Base-by-base conservation (phyloP, 768 basidiomycete species). In the Boletellus ananas region DNA sequence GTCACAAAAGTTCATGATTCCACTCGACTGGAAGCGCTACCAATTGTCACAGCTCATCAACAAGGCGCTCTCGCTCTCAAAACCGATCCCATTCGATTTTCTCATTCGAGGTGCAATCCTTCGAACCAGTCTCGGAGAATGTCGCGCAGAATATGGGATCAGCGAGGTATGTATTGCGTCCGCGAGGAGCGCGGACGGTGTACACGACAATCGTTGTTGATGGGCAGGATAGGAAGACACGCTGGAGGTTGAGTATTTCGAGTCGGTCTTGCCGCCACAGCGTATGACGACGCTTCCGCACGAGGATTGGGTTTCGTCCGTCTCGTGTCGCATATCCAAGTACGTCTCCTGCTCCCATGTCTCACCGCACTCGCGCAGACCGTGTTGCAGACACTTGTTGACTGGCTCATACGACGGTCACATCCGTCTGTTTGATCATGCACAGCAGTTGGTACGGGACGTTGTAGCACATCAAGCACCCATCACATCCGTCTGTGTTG, bases 41-140 rank as follows among this genome's bases (percentile, higher is more conserved):
- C 95, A 97, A 60, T 85, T 99, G 29, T 97, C 94, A 1, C 93
- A 97, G 53, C 85, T 98, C 37, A 84, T 99, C 51, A 99, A 99
- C 74, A 96, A 96, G 63, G 90, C 94, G 1, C 74, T 98, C 23
- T 77, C 79, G 21, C 79, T 87, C 16, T 66, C 77, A 0, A 80
- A 81, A 47, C 83, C 89, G 0, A 74, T 95, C 3, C 94, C 94
- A 0, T 97, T 97, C 64, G 94, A 99, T 68, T 98, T 97, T 67
- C 69, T 99, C 39, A 74, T 96, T 36, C 75, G 79, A 39, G 91
- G 92, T n/a, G 82, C 89, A 62, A 78, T 97, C 12, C 67, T 97
- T 3, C 73, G 87, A 40, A 76, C 79, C 0, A 83, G 75, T 6
- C 37, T 99, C 23, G 82, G 76, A 12, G 85, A 85, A 58, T 94